Conservation (phyloP, 371 early-diverging fungal genomes). For the Mortierella sp. region DNA sequence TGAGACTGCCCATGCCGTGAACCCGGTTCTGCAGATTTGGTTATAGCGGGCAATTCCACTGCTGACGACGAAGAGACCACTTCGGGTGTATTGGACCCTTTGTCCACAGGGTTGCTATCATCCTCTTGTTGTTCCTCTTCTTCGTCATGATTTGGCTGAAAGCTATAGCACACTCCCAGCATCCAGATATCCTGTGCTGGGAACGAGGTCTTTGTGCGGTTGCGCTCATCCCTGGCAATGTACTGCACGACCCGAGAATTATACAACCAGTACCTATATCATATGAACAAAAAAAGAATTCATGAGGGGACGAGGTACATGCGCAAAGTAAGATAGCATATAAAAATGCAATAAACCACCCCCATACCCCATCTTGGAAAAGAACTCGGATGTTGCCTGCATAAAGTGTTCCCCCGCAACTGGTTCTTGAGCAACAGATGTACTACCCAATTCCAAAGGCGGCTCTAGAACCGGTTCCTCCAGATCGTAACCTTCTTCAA, state of each 20-base stretch:
- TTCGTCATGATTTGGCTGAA: background rate
- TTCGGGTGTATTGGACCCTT: no score
- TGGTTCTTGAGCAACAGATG: constrained; percentile 15
- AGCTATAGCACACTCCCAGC: constrained; percentile 26
- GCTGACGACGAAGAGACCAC: no score
- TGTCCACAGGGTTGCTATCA: no score
- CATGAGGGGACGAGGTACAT: no score
- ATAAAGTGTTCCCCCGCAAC: constrained; percentile 47
- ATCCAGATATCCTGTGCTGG: constrained; percentile 40
- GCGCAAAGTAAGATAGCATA: background rate
- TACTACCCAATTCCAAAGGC: background rate
- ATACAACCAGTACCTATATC: constrained; percentile 53
- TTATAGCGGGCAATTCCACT: no score
- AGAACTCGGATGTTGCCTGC: constrained; percentile 49
- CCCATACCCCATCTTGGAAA: constrained; percentile 53
- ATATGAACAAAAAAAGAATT: no score
- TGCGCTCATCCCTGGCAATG: constrained; percentile 39
- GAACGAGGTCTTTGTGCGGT: constrained; percentile 35
- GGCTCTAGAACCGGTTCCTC: background rate
- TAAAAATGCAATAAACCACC: background rate
- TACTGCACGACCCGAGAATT: constrained; percentile 46
- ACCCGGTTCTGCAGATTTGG: no score
- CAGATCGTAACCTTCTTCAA: background rate
- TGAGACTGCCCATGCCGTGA: no score
- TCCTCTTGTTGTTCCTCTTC: background rate